phyloP scores from a whole-genome alignment of 257 asterid genomes.

The Vinca minor region DNA sequence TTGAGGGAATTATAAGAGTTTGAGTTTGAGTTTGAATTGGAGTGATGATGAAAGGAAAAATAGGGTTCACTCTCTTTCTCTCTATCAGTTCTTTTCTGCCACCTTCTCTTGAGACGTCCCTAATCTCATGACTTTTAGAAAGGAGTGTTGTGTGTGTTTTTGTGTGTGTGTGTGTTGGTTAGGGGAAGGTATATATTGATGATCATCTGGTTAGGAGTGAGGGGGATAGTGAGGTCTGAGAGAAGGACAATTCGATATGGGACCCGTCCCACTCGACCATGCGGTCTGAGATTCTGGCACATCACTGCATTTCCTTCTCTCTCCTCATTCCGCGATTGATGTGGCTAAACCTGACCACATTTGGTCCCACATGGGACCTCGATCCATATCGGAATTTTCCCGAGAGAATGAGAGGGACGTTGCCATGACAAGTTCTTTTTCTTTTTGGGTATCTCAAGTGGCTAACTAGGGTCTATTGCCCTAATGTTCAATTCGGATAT shows the following conservation, averaged over 20 bases:
- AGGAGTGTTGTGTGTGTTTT: constrained; percentile 10
- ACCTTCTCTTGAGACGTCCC: constrained; percentile 45
- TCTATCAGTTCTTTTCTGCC: constrained; percentile 77
- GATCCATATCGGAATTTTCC: too few species aligned
- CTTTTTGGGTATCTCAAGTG: too few species aligned
- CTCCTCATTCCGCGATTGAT: too few species aligned
- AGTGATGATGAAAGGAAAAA: constrained; percentile 54
- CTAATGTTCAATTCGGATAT: too few species aligned
- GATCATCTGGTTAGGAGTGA: constrained; percentile 32
- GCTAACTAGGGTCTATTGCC: too few species aligned
- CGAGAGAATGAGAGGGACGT: constrained; percentile 44
- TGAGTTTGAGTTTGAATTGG: constrained; percentile 19
- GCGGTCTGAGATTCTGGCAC: too few species aligned
- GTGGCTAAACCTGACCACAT: too few species aligned
- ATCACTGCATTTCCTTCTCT: too few species aligned
- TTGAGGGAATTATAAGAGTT: constrained; percentile 42
- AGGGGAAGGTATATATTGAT: constrained; percentile 11
- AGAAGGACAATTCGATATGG: too few species aligned
- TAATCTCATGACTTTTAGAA: constrained; percentile 64
- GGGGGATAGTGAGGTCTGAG: constrained; percentile 15
- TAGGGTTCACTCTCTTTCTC: constrained; percentile 30
- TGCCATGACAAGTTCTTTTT: constrained; percentile 25
- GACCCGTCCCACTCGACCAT: too few species aligned
- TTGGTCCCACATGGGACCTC: too few species aligned
- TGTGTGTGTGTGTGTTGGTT: too few species aligned